These are phyloP conservation scores for Alnus rubra DNA, from an alignment of 306 rosid genomes.

Conservation along the genomic window DNA sequence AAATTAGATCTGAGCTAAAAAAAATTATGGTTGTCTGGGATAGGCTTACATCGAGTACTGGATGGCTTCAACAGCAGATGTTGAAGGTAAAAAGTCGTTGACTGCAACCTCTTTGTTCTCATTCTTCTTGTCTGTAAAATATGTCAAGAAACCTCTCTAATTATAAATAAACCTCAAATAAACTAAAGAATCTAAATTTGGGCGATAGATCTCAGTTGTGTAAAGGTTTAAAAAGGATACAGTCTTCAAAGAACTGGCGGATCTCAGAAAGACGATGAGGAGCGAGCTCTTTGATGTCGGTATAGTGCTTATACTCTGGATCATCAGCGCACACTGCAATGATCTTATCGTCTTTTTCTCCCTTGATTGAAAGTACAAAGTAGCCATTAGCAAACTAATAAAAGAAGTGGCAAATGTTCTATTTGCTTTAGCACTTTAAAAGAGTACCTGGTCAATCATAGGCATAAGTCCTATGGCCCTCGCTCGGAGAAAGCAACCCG, in stretches of 20 bases:
- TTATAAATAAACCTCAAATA: conserved; percentile 14
- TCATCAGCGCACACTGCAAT: conserved; percentile 98
- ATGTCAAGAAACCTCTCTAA: conserved; percentile 40
- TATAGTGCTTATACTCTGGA: conserved; percentile 89
- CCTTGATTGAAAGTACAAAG: conserved; percentile 42
- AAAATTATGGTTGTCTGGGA: conserved; percentile 3
- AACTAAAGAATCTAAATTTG: not conserved
- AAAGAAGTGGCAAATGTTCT: not conserved
- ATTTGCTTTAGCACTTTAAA: conserved; percentile 5
- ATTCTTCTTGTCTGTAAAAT: conserved; percentile 78
- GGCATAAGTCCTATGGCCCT: conserved; percentile 95
- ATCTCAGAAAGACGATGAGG: conserved; percentile 97
- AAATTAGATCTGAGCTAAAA: not conserved
- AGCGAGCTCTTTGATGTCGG: conserved; percentile 71
- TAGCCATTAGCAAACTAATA: conserved; percentile 4
- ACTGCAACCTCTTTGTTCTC: conserved; percentile 99
- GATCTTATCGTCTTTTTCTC: conserved; percentile 97
- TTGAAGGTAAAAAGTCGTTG: conserved; percentile 73
- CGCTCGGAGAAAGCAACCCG: conserved; percentile 95
- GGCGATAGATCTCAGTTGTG: conserved; percentile 12
- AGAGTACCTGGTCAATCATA: conserved; percentile 92
- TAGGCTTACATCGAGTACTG: conserved; percentile 78
- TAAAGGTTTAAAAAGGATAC: conserved; percentile 51
- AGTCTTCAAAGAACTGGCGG: conserved; percentile 95
- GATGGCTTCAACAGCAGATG: conserved; percentile 75